Evolutionary conservation across 352 stramenopile species (phyloP).

Genomic region (Phytopythium ostracodes): DNA sequence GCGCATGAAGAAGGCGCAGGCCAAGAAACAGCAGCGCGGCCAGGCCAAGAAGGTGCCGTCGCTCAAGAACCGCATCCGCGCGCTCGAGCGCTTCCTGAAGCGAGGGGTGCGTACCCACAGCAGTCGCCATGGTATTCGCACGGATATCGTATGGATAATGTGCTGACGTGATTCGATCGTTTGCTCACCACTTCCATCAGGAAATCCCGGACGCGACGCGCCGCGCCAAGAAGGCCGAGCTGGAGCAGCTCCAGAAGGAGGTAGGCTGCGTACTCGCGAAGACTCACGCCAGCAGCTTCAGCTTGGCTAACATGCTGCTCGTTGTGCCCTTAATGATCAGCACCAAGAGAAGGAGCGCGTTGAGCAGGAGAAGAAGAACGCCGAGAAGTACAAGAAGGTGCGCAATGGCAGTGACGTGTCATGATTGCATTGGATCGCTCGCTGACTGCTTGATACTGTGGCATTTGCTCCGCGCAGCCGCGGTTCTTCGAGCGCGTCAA

Average conservation of each 20-base stretch:
- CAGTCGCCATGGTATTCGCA: background rate
- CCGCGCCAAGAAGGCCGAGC: conserved; percentile 43
- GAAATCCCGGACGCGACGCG: conserved; percentile 37
- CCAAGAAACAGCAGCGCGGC: conserved; percentile 40
- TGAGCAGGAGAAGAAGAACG: conserved; percentile 62
- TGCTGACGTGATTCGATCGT: background rate
- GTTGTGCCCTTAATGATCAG: conserved; percentile 21
- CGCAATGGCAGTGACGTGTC: conserved; percentile 8
- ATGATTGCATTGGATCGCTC: background rate
- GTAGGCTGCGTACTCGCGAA: conserved; percentile 8
- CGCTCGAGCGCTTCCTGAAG: conserved; percentile 74
- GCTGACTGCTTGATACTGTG: background rate
- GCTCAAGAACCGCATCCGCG: conserved; percentile 82
- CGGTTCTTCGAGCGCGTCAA: conserved; percentile 84
- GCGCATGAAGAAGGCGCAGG: conserved; percentile 56
- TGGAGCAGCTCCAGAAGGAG: conserved; percentile 43
- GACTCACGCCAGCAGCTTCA: background rate
- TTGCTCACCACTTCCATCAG: conserved; percentile 8
- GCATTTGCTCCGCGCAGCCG: conserved; percentile 24
- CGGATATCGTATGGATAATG: background rate
- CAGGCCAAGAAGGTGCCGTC: conserved; percentile 68
- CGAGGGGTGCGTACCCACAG: conserved; percentile 33
- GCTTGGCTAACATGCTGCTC: background rate
- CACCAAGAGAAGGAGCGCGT: conserved; percentile 42
- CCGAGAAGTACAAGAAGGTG: conserved; percentile 81